phyloP scores from a whole-genome alignment of 345 rosid genomes.

The Arabis alpina region DNA sequence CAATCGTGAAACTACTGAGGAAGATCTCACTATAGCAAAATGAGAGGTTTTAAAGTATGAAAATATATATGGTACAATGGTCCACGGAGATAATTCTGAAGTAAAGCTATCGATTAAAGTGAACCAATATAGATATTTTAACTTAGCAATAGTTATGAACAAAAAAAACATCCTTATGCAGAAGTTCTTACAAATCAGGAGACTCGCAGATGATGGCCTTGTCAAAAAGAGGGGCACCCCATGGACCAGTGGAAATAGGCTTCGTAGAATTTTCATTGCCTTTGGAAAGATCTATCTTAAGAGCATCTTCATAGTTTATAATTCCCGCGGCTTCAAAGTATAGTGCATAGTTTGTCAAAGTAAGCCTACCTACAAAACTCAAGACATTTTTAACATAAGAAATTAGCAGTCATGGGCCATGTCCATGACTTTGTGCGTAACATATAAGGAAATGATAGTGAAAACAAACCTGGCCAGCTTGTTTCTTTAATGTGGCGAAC shows the following conservation, averaged over 20 bases:
- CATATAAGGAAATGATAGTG: background rate
- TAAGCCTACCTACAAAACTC: constrained; percentile 73
- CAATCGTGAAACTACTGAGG: too few species aligned
- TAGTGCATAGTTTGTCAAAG: constrained; percentile 85
- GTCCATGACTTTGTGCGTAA: background rate
- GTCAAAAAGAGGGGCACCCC: constrained; percentile 96
- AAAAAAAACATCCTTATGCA: constrained; percentile 5
- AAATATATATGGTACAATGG: too few species aligned
- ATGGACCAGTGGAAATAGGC: constrained; percentile 91
- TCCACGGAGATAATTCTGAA: background rate
- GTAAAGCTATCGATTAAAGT: background rate
- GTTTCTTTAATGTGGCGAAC: constrained; percentile 83
- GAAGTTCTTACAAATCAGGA: constrained; percentile 68
- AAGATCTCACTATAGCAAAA: background rate
- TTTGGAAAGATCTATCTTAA: constrained; percentile 80
- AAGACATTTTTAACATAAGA: constrained; percentile 5
- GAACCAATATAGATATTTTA: background rate
- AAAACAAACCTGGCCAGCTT: constrained; percentile 83
- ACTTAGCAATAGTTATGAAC: background rate
- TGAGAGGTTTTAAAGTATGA: background rate
- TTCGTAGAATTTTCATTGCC: constrained; percentile 50
- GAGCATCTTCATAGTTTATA: constrained; percentile 73
- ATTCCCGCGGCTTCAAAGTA: constrained; percentile 90
- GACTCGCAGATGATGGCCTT: constrained; percentile 81
- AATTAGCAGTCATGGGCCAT: background rate